These are phyloP conservation scores for Castanea crenata DNA, from an alignment of 306 rosid genomes.

Conservation along the genomic window DNA sequence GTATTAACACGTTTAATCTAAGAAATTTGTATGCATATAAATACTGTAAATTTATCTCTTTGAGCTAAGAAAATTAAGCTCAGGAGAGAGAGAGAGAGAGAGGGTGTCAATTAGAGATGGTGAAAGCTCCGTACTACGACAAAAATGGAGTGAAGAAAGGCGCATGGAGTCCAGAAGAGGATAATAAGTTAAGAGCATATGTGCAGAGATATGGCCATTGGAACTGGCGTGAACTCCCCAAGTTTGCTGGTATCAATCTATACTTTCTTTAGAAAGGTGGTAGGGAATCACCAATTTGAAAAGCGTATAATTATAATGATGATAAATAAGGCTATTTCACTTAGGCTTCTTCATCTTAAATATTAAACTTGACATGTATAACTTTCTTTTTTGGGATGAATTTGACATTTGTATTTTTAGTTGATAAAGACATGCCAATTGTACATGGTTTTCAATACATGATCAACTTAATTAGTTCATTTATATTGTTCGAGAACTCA, in stretches of 20 bases:
- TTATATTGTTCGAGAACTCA: background rate
- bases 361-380: background rate
- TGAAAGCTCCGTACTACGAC: constrained; percentile 64
- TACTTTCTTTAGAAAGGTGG: background rate
- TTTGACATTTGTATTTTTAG: background rate
- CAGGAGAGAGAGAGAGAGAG: background rate
- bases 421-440: background rate
- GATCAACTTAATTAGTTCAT: background rate
- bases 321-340: too few relatives aligned
- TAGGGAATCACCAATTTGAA: background rate
- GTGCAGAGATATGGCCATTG: constrained; percentile 49
- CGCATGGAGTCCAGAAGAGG: constrained; percentile 77
- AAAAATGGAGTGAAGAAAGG: constrained; percentile 69
- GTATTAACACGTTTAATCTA: background rate
- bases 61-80: background rate
- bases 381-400: background rate
- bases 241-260: constrained; percentile 45
- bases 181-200: constrained; percentile 46
- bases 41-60: background rate
- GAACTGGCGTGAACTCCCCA: constrained; percentile 76
- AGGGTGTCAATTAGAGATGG: constrained; percentile 33
- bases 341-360: too few relatives aligned
- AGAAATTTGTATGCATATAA: background rate
- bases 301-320: too few relatives aligned
- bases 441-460: background rate